Base-by-base conservation (phyloP, 352 stramenopile species). In the Pythium sukuiense region DNA sequence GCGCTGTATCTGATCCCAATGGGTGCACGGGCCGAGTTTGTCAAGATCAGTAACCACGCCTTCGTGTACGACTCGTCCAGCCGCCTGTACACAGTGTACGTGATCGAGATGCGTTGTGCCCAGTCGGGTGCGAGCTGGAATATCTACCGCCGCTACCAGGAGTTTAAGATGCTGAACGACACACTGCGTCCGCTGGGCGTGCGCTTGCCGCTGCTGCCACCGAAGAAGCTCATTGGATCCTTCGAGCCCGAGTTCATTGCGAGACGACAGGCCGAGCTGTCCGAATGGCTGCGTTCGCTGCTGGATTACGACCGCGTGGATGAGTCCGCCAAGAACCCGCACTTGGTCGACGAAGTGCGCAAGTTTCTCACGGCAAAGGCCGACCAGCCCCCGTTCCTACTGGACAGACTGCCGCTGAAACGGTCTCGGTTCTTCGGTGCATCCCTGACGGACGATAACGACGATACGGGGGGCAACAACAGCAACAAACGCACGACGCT, bases 241-340 rank as follows among this genome's bases (percentile, higher is more conserved):
- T 90, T 95, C 59, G 93, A 95, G 76, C 90, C 90, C 65, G 87
- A 95, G 55, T 97, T 97, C 58, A 91, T 97, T 55, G 83, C 90
- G 69, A 93, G 94, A 70, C 85, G 89, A 14, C 88, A 95, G 71
- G 79, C 92, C 61, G 89, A 97, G 69, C 70, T 97, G 37, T 81
- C 87, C 56, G 84, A 85, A 65, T 97, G 89, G 89, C 71, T 97
- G 6, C 85, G 95, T 45, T 66, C 95, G 59, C 72, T 97, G 30
- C 16, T 64, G 9, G 37, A 77, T 49, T 93, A 91, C 64, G 85
- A 93, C 18, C 80, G 82, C 14, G 79, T 93, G 14, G 84, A 93
- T 30, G 70, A 89, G 24, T 83, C 80, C 1, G 80, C 82, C 16
- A 85, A 88, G 53, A 92, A 93, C 54, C 88, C 86, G 13, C 84